These are phyloP conservation scores for Clathrospora elynae DNA, from an alignment of 2,329 filamentous ascomycete species.

Conservation along the genomic window DNA sequence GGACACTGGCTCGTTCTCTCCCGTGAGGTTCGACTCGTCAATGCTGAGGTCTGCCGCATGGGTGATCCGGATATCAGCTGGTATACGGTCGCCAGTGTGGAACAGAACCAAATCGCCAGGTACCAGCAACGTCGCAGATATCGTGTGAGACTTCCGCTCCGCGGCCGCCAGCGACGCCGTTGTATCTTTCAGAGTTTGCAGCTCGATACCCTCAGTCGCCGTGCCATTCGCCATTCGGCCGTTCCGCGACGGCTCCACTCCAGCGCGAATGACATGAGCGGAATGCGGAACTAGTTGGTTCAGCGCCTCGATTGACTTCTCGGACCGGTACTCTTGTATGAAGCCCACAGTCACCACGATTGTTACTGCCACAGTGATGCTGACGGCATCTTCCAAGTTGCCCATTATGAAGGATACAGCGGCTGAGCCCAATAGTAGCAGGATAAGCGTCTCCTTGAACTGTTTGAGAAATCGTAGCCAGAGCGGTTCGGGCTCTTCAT, in stretches of 20 bases:
- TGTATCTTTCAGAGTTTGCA: constrained; percentile 58
- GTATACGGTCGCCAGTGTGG: constrained; percentile 93
- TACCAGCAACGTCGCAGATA: constrained; percentile 85
- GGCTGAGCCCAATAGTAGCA: constrained; percentile 88
- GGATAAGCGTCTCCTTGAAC: constrained; percentile 92
- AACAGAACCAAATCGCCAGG: constrained; percentile 93
- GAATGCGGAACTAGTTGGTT: constrained; percentile 94
- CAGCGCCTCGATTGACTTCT: constrained; percentile 94
- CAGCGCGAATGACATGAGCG: constrained; percentile 82
- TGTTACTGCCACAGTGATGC: constrained; percentile 92
- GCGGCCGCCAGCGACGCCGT: constrained; percentile 66
- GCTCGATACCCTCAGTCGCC: constrained; percentile 49
- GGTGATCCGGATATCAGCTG: constrained; percentile 93
- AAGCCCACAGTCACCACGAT: constrained; percentile 97
- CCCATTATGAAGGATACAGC: constrained; percentile 87
- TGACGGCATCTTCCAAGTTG: constrained; percentile 92
- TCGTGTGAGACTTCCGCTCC: constrained; percentile 77
- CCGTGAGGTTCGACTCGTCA: constrained; percentile 94
- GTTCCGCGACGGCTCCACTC: constrained; percentile 29
- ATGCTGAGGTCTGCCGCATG: constrained; percentile 88
- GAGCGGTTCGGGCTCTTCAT: constrained; percentile 89
- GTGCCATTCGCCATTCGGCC: constrained; percentile 28
- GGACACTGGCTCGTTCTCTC: constrained; percentile 90
- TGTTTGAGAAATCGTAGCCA: constrained; percentile 96
- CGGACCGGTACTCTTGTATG: constrained; percentile 94